Conservation (phyloP, 2,329 filamentous ascomycete genomes). For the Coleophoma cylindrospora region DNA sequence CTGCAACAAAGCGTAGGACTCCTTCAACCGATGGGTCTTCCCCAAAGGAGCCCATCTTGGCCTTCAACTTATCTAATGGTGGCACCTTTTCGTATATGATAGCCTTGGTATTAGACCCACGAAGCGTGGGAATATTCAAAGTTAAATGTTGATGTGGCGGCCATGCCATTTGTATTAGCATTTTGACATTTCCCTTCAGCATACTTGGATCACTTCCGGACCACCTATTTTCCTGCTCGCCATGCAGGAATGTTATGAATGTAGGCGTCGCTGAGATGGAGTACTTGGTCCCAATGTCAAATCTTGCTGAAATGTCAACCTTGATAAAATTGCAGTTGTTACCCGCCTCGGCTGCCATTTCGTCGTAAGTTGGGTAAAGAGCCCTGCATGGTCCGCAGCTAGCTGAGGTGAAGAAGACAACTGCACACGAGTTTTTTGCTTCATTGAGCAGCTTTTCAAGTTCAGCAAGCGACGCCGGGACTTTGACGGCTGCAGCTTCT, state of each 20-base stretch:
- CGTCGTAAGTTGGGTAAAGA: constrained; percentile 76
- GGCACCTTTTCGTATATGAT: constrained; percentile 71
- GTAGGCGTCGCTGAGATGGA: constrained; percentile 76
- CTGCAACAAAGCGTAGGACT: constrained; percentile 67
- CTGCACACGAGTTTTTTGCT: constrained; percentile 64
- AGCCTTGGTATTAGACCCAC: constrained; percentile 56
- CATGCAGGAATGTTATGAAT: constrained; percentile 78
- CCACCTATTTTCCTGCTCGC: constrained; percentile 75
- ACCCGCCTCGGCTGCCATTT: constrained; percentile 69
- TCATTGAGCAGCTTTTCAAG: constrained; percentile 55
- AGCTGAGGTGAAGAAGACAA: constrained; percentile 89
- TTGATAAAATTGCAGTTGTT: constrained; percentile 71
- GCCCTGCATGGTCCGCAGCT: constrained; percentile 82
- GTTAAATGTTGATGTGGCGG: constrained; percentile 71
- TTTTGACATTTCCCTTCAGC: constrained; percentile 65
- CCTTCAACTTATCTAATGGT: constrained; percentile 74
- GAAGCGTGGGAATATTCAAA: constrained; percentile 66
- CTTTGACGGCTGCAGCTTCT: constrained; percentile 48
- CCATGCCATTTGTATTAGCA: constrained; percentile 70
- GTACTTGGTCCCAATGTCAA: constrained; percentile 60
- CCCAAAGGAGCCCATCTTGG: constrained; percentile 67
- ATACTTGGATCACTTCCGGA: constrained; percentile 65
- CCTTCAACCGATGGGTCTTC: constrained; percentile 54
- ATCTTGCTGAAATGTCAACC: constrained; percentile 68
- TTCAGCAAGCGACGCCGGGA: constrained; percentile 52